Percentiles rank a stretch among this genome's conserved stretches.
These are phyloP conservation scores for Aspergillus alliaceus DNA, from an alignment of 2,329 filamentous ascomycete species.

Conservation along the genomic window DNA sequence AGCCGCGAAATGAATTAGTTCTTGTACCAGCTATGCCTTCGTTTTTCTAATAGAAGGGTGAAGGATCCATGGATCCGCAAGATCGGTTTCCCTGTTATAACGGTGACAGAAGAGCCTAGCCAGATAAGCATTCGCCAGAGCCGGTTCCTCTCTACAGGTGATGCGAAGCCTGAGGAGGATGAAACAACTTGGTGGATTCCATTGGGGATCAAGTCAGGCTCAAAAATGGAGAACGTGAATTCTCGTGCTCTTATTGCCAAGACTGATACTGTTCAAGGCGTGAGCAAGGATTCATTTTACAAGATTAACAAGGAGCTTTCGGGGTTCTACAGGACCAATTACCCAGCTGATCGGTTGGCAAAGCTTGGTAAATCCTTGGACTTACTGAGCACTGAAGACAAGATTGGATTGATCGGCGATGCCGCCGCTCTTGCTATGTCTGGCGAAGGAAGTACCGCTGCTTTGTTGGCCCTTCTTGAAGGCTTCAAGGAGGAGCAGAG, in stretches of 20 bases:
- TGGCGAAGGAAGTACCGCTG: slow-evolving; percentile 78
- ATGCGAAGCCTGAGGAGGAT: slow-evolving; percentile 88
- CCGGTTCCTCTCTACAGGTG: slow-evolving; percentile 87
- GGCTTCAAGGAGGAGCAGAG: slow-evolving; percentile 80
- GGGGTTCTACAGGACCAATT: slow-evolving; percentile 91
- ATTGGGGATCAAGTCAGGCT: slow-evolving; percentile 76
- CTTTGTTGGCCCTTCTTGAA: slow-evolving; percentile 78
- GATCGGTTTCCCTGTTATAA: slow-evolving; percentile 91
- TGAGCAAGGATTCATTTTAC: slow-evolving; percentile 78
- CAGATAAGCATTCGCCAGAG: slow-evolving; percentile 81
- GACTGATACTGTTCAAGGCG: slow-evolving; percentile 66
- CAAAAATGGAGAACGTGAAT: slow-evolving; percentile 61
- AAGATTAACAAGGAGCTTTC: slow-evolving; percentile 89
- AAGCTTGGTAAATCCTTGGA: slow-evolving; percentile 77
- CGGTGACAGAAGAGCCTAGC: slow-evolving; percentile 77
- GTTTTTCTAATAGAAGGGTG: slow-evolving; percentile 11
- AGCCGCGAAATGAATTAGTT: slow-evolving; percentile 1
- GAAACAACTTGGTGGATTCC: slow-evolving; percentile 95
- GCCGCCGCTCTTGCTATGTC: slow-evolving; percentile 86
- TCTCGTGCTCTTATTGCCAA: slow-evolving; percentile 71
- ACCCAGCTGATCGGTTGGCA: slow-evolving; percentile 77
- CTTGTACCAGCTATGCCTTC: neutral
- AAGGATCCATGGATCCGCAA: slow-evolving; percentile 86
- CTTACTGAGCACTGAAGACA: slow-evolving; percentile 79
- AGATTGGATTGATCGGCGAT: slow-evolving; percentile 88